Evolutionary conservation across 768 basidiomycete species (phyloP), one percentile per base, ranked within the genome.

Genomic region (Hericium alpestre): DNA sequence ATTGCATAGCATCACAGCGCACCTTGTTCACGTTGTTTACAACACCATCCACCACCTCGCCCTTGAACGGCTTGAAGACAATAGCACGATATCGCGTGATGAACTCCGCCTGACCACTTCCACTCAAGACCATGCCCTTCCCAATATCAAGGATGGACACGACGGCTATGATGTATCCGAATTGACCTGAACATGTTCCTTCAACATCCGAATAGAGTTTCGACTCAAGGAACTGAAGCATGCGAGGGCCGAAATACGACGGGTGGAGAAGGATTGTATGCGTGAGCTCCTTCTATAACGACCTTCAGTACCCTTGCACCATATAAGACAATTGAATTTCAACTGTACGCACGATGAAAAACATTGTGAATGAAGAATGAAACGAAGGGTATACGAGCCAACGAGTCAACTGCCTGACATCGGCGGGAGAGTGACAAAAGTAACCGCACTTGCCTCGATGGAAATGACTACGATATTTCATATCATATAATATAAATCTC

Each of bases 61-160:
- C 94, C 71, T 97, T 96, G 80, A 98, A 98, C n/a, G 96, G 96
- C 71, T 97, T 94, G 81, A 96, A 97, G 18, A 99, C 95, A 62
- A 99, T 93, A 6, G 96, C 96, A 25, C 88, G 84, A 72, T 98
- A 99, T 55, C 87, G 78, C 20, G 93, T 92, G 61, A 91, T 80
- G 70, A 99, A 99, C 73, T 97, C 92, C 4, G 96, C 96, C 72
- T 95, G 92, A 1, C 93, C 95, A 38, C 86, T 93, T 8, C 92
- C 91, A 56, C 87, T 83, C 49, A 95, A 74, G 13, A 97, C 88
- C 80, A 92, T 90, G 9, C 93, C 94, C 71, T 90, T 87, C 38
- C 92, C 93, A 56, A 93, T 91, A 65, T 94, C 90, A 52, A 89
- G 76, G 64, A 95, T 91, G 20, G 87, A 89, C 37, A 93, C 86